Evolutionary conservation across 768 basidiomycete genomes (phyloP).

Genomic region (Russula emetica): DNA sequence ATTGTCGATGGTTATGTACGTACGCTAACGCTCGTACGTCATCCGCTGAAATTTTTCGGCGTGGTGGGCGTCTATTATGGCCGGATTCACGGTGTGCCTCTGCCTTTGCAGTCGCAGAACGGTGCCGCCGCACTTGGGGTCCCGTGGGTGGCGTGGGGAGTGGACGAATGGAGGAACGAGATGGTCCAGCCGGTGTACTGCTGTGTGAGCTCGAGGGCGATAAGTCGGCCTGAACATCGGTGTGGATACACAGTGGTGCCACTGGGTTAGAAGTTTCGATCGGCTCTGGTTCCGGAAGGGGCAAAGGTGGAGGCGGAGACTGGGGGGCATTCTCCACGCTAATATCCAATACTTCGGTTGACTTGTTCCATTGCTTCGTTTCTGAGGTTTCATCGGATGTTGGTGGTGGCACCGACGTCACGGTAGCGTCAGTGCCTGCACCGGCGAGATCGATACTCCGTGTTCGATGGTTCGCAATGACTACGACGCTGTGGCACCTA

Average conservation of each 20-base stretch:
- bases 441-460: conserved; percentile 19
- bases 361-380: neutral
- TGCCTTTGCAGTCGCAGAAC: conserved; percentile 13
- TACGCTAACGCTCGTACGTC: conserved; percentile 6
- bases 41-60: conserved; percentile 4
- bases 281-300: conserved; percentile 6
- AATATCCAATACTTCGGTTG: conserved; percentile 16
- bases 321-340: conserved; percentile 13
- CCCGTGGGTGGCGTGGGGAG: conserved; percentile 11
- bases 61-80: neutral
- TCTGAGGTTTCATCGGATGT: neutral
- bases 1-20: neutral
- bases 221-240: neutral
- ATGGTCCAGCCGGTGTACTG: neutral
- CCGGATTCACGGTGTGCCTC: conserved; percentile 1
- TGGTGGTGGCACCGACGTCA: neutral
- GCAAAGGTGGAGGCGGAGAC: neutral
- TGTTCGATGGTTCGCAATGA: conserved; percentile 8
- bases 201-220: neutral
- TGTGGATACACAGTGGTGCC: conserved; percentile 6
- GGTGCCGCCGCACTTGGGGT: neutral
- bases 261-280: conserved; percentile 9
- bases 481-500: neutral
- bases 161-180: conserved; percentile 12
- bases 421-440: neutral